Evolutionary conservation across 2,329 filamentous ascomycete species (phyloP).

Genomic region (Fusarium compactum): DNA sequence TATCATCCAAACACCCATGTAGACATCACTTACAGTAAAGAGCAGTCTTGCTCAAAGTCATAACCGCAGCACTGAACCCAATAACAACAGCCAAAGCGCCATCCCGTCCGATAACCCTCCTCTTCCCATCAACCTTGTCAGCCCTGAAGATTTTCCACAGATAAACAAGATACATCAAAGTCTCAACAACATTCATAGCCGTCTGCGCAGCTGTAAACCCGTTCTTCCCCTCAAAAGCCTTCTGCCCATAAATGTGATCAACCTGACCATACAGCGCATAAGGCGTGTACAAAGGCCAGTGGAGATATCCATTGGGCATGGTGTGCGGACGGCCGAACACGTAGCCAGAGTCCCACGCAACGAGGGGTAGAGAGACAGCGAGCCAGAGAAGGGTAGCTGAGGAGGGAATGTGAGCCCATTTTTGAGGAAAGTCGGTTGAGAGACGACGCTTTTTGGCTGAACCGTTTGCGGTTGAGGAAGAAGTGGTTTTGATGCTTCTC

Average conservation of each 20-base stretch:
- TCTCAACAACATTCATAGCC: slow-evolving; percentile 76
- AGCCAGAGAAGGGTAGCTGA: slow-evolving; percentile 74
- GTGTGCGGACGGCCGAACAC: slow-evolving; percentile 82
- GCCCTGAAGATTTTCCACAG: slow-evolving; percentile 52
- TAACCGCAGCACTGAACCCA: slow-evolving; percentile 66
- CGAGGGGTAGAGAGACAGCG: slow-evolving; percentile 78
- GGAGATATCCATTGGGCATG: slow-evolving; percentile 81
- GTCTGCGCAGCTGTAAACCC: slow-evolving; percentile 85
- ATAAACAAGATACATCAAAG: slow-evolving; percentile 72
- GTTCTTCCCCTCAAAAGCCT: slow-evolving; percentile 73
- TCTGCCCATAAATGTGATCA: slow-evolving; percentile 85
- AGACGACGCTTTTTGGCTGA: slow-evolving; percentile 27
- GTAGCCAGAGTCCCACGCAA: slow-evolving; percentile 85
- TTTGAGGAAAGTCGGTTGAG: background rate
- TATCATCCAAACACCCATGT: too few species aligned
- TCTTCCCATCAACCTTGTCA: slow-evolving; percentile 41
- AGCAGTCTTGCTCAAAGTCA: slow-evolving; percentile 73
- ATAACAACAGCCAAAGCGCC: slow-evolving; percentile 62
- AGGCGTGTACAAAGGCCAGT: slow-evolving; percentile 79
- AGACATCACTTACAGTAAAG: slow-evolving; percentile 65
- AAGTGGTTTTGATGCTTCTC: slow-evolving; percentile 23
- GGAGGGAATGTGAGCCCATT: slow-evolving; percentile 62
- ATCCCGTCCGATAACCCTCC: slow-evolving; percentile 53
- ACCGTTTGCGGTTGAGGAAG: slow-evolving; percentile 12
- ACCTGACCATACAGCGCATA: slow-evolving; percentile 85